Base-by-base conservation (phyloP, 164 flowering plant genomes). In the Vitis riparia region DNA sequence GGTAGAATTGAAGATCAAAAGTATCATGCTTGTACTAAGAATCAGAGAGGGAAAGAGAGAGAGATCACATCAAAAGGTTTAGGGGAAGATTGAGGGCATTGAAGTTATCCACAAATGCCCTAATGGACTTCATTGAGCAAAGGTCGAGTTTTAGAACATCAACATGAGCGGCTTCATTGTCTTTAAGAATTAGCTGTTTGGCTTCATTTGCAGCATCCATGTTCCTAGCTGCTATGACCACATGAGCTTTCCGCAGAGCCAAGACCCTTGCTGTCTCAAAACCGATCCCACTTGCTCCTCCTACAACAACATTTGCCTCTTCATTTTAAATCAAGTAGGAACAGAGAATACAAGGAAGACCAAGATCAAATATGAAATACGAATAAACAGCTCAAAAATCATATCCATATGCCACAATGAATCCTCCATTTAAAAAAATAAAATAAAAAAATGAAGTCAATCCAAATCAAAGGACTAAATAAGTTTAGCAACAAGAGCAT, bases 261-360 rank as follows among this genome's bases (percentile, higher is more conserved):
- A 95, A 73, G 3, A 95, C 97, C 79, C 97, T 84, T 47, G 91
- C 79, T 2, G 99, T 95, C 83, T 95, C 99, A 68, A 89, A 72
- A 7, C 99, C 99, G 63, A 95, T 95, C 57, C 99, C 98, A 73
- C 93, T 88, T 16, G 93, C 97, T 53, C 99, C 99, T 66, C 99
- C 99, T 95, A 69, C 71, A 68, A 60, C 37, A 55, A 66, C 56
- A 69, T 15, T 6, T 17, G 16, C 44, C 44, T 37, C 7, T 37
- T 37, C 5, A 37, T 37, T 17, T 57, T 17, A 14, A 9, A 0
- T 15, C 27, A 37, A 37, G 44, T 37, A 37, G 5, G 44, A 37
- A 37, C 5, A 37, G 44, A 5, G 44, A 37, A 37, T 37, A 37
- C 5, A 6, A 37, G 44, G 7, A 37, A 37, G 44, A 37, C 44